Percentiles rank a stretch among this genome's conserved stretches.
phyloP scores from a whole-genome alignment of 2,329 filamentous ascomycete genomes.

The Cercospora sp. region DNA sequence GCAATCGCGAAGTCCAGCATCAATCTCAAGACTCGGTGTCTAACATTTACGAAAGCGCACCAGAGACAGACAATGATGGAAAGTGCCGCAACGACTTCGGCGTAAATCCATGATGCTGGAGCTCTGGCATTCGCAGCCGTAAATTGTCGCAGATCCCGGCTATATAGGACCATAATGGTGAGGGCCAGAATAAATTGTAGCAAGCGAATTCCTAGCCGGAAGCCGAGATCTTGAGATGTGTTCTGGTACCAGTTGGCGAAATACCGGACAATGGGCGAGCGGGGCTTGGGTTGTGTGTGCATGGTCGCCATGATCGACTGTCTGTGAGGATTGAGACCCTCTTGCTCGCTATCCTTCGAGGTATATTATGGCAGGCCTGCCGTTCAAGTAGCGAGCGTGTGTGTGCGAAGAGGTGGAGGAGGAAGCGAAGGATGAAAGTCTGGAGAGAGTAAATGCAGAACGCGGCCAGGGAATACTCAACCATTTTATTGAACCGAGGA shows the following conservation, averaged over 20 bases:
- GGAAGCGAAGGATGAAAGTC: not conserved
- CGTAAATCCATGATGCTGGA: slow-evolving; percentile 13
- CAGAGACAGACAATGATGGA: slow-evolving; percentile 12
- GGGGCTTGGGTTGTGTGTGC: not conserved
- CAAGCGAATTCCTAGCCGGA: slow-evolving; percentile 14
- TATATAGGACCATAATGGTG: slow-evolving; percentile 13
- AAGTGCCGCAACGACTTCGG: slow-evolving; percentile 11
- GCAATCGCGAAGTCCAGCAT: slow-evolving; percentile 12
- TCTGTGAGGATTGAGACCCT: not conserved
- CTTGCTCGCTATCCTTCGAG: not conserved
- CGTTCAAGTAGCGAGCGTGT: not conserved
- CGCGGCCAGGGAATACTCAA: not conserved
- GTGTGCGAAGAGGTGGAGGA: not conserved
- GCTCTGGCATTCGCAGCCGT: not conserved
- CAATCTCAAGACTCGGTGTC: slow-evolving; percentile 1
- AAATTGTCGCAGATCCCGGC: slow-evolving; percentile 8
- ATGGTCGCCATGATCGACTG: not conserved
- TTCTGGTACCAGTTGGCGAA: slow-evolving; percentile 13
- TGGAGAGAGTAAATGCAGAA: not conserved
- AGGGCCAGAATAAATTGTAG: slow-evolving; percentile 8
- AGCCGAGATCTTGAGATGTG: slow-evolving; percentile 11
- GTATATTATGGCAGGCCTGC: not conserved
- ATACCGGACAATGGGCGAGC: slow-evolving; percentile 14
- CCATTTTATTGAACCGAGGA: not conserved
- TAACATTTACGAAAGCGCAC: slow-evolving; percentile 9